Evolutionary conservation across 345 rosid species (phyloP).

Genomic region (Carallia pectinifolia): DNA sequence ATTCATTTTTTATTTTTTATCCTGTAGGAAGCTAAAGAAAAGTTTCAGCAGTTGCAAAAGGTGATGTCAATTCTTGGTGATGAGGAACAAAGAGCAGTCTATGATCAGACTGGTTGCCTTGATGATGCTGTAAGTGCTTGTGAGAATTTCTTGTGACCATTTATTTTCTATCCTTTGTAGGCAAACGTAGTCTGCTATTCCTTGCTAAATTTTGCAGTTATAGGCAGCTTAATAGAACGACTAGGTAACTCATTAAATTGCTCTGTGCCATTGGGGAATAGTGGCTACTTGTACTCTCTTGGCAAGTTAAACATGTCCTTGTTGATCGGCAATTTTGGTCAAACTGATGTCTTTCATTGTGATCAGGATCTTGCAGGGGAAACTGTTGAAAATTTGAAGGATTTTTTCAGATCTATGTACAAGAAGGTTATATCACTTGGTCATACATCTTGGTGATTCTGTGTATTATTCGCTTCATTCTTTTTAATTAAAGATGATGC

Average conservation of each 20-base stretch:
- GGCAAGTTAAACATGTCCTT: neutral
- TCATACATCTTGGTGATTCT: neutral
- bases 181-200: neutral
- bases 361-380: slow-evolving; percentile 84
- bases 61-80: slow-evolving; percentile 89
- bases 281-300: neutral
- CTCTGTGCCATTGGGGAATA: neutral
- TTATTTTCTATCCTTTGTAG: neutral
- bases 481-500: slow-evolving; percentile 1
- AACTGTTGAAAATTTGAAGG: slow-evolving; percentile 65
- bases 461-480: neutral
- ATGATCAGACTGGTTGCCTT: slow-evolving; percentile 85
- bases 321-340: neutral
- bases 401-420: slow-evolving; percentile 65
- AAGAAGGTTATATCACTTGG: slow-evolving; percentile 50
- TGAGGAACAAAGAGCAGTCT: slow-evolving; percentile 73
- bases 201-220: neutral
- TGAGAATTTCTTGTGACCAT: neutral
- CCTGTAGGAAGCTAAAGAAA: slow-evolving; percentile 85
- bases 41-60: slow-evolving; percentile 91
- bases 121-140: slow-evolving; percentile 78
- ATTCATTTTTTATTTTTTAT: neutral
- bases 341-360: slow-evolving; percentile 16
- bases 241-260: neutral
- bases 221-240: neutral